Evolutionary conservation across 768 basidiomycete species (phyloP), one percentile per base, ranked within the genome.

Genomic region (Mycena indigotica): DNA sequence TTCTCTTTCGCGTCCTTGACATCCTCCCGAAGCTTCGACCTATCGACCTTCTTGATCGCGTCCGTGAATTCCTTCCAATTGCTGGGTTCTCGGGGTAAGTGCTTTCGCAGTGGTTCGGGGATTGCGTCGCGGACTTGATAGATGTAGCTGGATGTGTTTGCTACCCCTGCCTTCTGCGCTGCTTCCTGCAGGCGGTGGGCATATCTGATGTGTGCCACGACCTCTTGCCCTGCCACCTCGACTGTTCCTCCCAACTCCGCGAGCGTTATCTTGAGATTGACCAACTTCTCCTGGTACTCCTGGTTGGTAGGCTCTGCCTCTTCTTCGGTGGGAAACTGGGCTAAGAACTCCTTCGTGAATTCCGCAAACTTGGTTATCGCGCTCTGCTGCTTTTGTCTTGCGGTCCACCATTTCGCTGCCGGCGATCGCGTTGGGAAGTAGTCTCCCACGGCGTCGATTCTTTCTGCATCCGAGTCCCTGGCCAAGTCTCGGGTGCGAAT

Each of bases 211-310:
- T 56, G 49, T 3, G 54, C 56, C 55, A 58, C 24, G 4, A 52
- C 52, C n/a, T 55, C 39, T 19, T 26, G 6, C 2, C 55, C 63
- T 13, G 56, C 57, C 21, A 66, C 44, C 25, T 53, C 46, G 5
- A 63, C 60, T 17, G 54, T 60, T 19, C 21, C 55, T 28, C 50
- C 55, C 1, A 66, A 28, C 15, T 61, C 62, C 2, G 50, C 56
- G 38, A 64, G 39, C 26, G 30, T 53, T 8, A 67, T 52, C 53
- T 6, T 63, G 46, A 52, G 50, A 21, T 32, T 55, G 5, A 15
- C 38, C 4, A 67, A 44, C 48, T 63, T 59, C 12, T 44, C 24
- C 55, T 62, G 52, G 50, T 58, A 63, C 40, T 67, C 64, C 41
- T 54, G 53, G 28, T 32, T 10, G 1, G 56, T 60, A 1, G 25